Percentiles rank a stretch among this genome's conserved stretches.
phyloP scores from a whole-genome alignment of 1,284 basidiomycete genomes.

The Abortiporus biennis region DNA sequence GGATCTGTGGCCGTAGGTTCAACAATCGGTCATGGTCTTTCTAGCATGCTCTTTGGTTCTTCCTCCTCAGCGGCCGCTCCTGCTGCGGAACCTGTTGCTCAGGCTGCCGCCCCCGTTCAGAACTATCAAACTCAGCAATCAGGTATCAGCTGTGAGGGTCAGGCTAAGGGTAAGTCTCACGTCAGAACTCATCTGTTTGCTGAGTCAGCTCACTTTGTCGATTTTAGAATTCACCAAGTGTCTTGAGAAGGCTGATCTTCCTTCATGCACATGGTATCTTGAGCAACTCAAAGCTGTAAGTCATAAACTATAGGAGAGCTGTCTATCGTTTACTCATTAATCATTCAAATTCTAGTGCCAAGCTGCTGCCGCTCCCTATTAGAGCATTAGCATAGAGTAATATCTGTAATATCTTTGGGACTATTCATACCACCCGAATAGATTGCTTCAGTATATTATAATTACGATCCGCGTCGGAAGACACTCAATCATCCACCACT shows the following conservation, averaged over 20 bases:
- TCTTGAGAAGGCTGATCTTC: conserved; percentile 70
- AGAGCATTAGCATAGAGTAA: conserved; percentile 11
- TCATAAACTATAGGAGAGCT: conserved; percentile 8
- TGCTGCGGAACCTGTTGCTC: conserved; percentile 35
- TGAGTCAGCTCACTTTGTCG: conserved; percentile 6
- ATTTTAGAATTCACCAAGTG: conserved; percentile 67
- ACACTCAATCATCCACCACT: too few relatives aligned
- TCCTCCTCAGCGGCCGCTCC: conserved; percentile 31
- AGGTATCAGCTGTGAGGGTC: conserved; percentile 56
- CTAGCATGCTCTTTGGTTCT: conserved; percentile 80
- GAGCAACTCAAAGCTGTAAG: conserved; percentile 80
- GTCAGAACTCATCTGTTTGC: not conserved
- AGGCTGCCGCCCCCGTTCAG: conserved; percentile 34
- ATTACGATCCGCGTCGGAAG: too few relatives aligned
- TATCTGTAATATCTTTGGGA: not conserved
- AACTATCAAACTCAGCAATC: conserved; percentile 28
- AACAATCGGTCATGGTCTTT: conserved; percentile 79
- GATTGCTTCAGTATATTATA: too few relatives aligned
- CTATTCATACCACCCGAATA: too few relatives aligned
- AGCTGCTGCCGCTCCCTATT: conserved; percentile 66
- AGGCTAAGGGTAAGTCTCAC: conserved; percentile 58
- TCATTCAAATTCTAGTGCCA: conserved; percentile 49
- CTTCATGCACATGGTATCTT: conserved; percentile 75
- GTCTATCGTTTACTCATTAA: conserved; percentile 10
- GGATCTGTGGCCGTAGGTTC: conserved; percentile 84